Evolutionary conservation across 352 stramenopile species (phyloP).

Genomic region (Phytophthora fragariaefolia): DNA sequence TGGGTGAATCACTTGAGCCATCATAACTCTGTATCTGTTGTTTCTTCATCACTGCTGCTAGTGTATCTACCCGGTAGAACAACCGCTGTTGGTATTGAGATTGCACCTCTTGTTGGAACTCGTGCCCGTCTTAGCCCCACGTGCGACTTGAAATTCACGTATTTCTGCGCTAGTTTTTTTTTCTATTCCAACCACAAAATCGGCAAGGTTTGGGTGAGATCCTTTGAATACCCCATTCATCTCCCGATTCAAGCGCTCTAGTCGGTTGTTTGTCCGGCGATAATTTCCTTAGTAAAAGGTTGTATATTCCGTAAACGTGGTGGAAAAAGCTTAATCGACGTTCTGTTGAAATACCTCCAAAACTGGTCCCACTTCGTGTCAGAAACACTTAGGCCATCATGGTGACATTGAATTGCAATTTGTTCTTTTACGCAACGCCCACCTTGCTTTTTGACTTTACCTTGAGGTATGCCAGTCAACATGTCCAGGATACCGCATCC

Average conservation of each 20-base stretch:
- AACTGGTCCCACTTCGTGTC: neutral
- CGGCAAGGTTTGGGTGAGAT: conserved; percentile 19
- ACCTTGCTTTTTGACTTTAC: conserved; percentile 10
- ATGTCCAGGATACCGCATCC: conserved; percentile 15
- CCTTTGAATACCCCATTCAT: no score
- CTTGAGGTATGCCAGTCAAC: conserved; percentile 10
- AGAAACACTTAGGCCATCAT: neutral
- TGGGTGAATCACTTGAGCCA: no score
- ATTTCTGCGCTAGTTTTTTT: neutral
- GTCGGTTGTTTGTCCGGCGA: conserved; percentile 24
- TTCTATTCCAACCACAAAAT: conserved; percentile 27
- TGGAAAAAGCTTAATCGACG: conserved; percentile 1
- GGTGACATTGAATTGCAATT: neutral
- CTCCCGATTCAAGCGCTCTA: conserved; percentile 33
- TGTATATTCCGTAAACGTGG: conserved; percentile 10
- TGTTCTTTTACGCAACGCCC: conserved; percentile 2
- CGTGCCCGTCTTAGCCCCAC: neutral
- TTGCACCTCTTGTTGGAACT: no score
- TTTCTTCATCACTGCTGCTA: no score
- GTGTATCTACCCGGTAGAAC: no score
- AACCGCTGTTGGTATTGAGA: no score
- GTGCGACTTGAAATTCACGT: neutral
- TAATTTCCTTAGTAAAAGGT: neutral
- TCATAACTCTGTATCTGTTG: no score
- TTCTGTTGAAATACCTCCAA: conserved; percentile 5